phyloP scores from a whole-genome alignment of 2,329 filamentous ascomycete species.

The Aspergillus udagawae region DNA sequence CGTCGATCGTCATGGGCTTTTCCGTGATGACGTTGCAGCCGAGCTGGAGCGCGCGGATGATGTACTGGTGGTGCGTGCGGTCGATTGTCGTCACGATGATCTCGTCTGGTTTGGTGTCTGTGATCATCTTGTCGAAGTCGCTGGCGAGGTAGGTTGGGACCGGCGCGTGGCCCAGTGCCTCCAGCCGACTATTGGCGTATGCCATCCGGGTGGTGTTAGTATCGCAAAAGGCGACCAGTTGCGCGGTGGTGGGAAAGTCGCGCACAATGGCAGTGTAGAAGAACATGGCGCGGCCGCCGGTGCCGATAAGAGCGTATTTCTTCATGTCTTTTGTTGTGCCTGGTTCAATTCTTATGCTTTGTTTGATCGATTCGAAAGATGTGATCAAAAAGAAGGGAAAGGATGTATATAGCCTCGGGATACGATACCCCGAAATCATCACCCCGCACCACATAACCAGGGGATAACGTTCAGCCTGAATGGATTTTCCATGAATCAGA shows the following conservation, averaged over 20 bases:
- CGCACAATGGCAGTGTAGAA: conserved; percentile 57
- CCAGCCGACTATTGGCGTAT: conserved; percentile 45
- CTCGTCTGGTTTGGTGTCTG: conserved; percentile 55
- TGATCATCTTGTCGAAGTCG: conserved; percentile 56
- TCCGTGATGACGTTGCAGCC: conserved; percentile 61
- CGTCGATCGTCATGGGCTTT: conserved; percentile 64
- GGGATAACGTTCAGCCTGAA: not conserved
- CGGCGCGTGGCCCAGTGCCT: conserved; percentile 41
- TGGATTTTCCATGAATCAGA: not conserved
- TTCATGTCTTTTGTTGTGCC: not conserved
- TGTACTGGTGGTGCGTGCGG: conserved; percentile 59
- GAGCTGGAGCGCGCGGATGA: conserved; percentile 55
- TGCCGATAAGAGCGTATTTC: conserved; percentile 43
- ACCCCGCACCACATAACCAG: not conserved
- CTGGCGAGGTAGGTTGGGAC: conserved; percentile 54
- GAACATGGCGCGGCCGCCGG: conserved; percentile 57
- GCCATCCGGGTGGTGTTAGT: conserved; percentile 58
- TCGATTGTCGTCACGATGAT: conserved; percentile 63
- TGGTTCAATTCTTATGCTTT: not conserved
- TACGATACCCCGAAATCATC: not conserved
- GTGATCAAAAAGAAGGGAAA: not conserved
- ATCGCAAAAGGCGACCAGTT: conserved; percentile 56
- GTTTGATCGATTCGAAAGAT: too few species aligned
- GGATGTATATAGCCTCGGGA: not conserved
- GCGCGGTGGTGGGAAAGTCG: conserved; percentile 49